Evolutionary conservation across 2,329 filamentous ascomycete genomes (phyloP).

Genomic region (Daldinia sp.): DNA sequence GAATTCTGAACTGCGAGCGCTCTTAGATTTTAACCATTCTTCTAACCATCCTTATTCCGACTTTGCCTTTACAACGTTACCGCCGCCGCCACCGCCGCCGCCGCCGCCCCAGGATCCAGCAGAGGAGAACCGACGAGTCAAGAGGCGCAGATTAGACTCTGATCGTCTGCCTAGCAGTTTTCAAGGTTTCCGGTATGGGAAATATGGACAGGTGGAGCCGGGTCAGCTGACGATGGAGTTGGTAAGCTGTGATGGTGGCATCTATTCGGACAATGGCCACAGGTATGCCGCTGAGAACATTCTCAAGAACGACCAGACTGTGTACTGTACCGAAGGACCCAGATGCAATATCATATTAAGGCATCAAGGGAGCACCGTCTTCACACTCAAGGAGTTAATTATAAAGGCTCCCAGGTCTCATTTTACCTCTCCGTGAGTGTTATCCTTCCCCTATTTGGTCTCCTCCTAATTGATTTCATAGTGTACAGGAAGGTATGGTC

Average conservation of each 20-base stretch:
- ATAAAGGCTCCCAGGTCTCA: conserved; percentile 86
- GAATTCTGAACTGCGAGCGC: conserved; percentile 44
- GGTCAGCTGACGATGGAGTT: conserved; percentile 88
- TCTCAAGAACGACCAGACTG: conserved; percentile 81
- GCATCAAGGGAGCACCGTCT: conserved; percentile 83
- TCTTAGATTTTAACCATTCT: conserved; percentile 46
- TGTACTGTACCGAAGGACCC: conserved; percentile 91
- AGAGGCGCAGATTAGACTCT: conserved; percentile 78
- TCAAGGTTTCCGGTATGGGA: conserved; percentile 80
- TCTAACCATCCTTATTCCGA: conserved; percentile 44
- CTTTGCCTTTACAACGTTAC: conserved; percentile 45
- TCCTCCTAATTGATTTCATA: conserved; percentile 57
- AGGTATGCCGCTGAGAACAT: conserved; percentile 82
- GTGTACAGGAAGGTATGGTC: conserved; percentile 90
- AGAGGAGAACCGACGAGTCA: conserved; percentile 63
- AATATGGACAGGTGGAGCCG: conserved; percentile 86
- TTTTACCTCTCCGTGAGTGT: conserved; percentile 86
- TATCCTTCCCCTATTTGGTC: conserved; percentile 29
- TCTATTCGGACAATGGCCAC: conserved; percentile 70
- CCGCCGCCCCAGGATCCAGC: conserved; percentile 45
- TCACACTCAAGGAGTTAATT: conserved; percentile 85
- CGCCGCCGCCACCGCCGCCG: conserved; percentile 35
- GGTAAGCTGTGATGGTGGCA: conserved; percentile 87
- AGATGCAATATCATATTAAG: conserved; percentile 87
- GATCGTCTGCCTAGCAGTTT: conserved; percentile 65